Base-by-base conservation (phyloP, 495 filamentous ascomycete species). In the Neurospora sp. region DNA sequence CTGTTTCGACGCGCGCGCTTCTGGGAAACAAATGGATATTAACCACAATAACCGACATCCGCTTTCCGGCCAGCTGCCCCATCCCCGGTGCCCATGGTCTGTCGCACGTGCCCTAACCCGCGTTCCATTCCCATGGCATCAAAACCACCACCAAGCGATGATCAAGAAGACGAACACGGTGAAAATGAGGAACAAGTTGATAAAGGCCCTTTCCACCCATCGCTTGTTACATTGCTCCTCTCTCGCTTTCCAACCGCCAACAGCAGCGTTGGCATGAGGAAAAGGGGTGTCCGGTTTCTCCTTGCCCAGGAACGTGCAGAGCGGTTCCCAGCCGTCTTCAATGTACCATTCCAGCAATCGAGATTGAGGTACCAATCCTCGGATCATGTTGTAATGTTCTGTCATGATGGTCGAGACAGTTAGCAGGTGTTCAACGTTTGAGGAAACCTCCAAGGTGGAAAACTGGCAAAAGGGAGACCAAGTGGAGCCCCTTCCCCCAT, bases 321-420 rank as follows among this genome's bases (percentile, higher is more conserved):
- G 74, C 6, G 85, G 85, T 71, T 72, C 83, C 85, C 86, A 88
- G 4, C 86, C 86, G 65, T 85, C 83, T 72, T 76, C 80, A 2
- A 86, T 78, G 39, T 83, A 75, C 76, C 82, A 85, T 65, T 87
- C 81, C 44, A 88, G 74, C 75, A 88, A 70, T 17, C 20, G 20
- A 22, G 20, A 22, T 80, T 77, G 2, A 1, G 85, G 84, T 0
- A 85, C 82, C 17, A 84, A 69, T 12, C 77, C 77, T 17, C 78
- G 75, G 70, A 80, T 74, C 78, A 80, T 80, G 70, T 59, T 70
- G 65, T 59, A 40, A 71, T 80, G 77, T 69, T 80, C 78, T 78
- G 22, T 4, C 2, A 16, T 3, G 2, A 35, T 22, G 45, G 17
- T 27, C 0, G 12, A 53, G 0, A 27, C 0, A 7, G 45, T 44